These are phyloP conservation scores for Cercospora sp. DNA, from an alignment of 2,329 filamentous ascomycete species.

Conservation along the genomic window DNA sequence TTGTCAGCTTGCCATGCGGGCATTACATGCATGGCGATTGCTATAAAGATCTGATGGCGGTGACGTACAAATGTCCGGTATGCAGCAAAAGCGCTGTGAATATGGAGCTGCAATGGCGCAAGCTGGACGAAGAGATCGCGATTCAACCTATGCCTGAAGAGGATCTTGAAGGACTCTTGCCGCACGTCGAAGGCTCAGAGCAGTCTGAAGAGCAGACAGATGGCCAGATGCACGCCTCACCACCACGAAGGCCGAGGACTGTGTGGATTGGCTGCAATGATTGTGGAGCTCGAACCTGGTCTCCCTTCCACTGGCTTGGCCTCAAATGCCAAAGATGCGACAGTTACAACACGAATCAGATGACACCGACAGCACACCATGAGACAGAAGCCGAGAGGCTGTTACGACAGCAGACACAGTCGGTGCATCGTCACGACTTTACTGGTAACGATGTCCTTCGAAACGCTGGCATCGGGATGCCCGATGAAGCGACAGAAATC, in stretches of 20 bases:
- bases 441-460: slow-evolving; percentile 39
- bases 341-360: slow-evolving; percentile 55
- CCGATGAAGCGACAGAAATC: slow-evolving; percentile 25
- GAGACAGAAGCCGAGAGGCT: slow-evolving; percentile 40
- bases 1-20: slow-evolving; percentile 93
- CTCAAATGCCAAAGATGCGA: slow-evolving; percentile 73
- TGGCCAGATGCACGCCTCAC: slow-evolving; percentile 1
- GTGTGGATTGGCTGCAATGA: slow-evolving; percentile 93
- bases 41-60: slow-evolving; percentile 82
- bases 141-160: slow-evolving; percentile 82
- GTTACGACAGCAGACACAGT: slow-evolving; percentile 33
- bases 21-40: slow-evolving; percentile 93
- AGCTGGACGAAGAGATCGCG: slow-evolving; percentile 82
- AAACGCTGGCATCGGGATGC: slow-evolving; percentile 37
- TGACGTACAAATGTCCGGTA: slow-evolving; percentile 92
- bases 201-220: slow-evolving; percentile 35
- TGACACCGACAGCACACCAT: slow-evolving; percentile 45
- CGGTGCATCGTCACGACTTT: slow-evolving; percentile 39
- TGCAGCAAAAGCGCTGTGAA: slow-evolving; percentile 97
- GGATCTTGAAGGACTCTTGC: slow-evolving; percentile 34
- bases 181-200: slow-evolving; percentile 21
- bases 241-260: slow-evolving; percentile 40
- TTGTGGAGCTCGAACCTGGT: slow-evolving; percentile 82
- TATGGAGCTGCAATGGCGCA: slow-evolving; percentile 94
- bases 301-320: slow-evolving; percentile 91